Evolutionary conservation across 176 grass and related monocot species (phyloP), one percentile per base, ranked within the genome.

Genomic region (Hordeum marinum): DNA sequence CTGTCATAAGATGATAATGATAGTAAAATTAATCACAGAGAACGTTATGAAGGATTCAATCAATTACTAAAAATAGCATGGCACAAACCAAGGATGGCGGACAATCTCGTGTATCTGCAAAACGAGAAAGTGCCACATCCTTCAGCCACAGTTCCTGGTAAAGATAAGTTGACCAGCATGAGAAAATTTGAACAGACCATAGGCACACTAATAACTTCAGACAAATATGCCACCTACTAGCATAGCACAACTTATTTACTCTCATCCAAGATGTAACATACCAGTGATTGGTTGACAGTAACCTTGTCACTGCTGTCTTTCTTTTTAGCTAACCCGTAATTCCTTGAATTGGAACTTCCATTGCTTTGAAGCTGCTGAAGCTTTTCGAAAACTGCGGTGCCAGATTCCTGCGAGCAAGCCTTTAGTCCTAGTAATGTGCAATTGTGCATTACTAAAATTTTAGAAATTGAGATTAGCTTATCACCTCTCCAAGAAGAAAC

Each of bases 401-500:
- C 90, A 76, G 87, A 85, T 86, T 92, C 88, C 96, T 99, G 91
- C 91, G 75, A 76, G 68, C 45, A 66, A 74, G 83, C 9, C 37
- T 25, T 88, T 89, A 86, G 76, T 82, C 7, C 60, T n/a, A 77
- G 60, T 72, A 37, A 88, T 67, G 63, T 74, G 69, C 82, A 36
- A 5, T 32, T 67, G 63, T 74, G 74, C 76, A 18, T 6, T 43
- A 83, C 6, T 74, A 89, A 50, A 57, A 82, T 54, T 67, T 87
- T 29, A 76, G 41, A 54, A 74, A 8, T 39, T 39, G 41, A 57
- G 42, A 81, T 45, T 71, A 59, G 65, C 62, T 89, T 77, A 66
- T 91, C 83, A 99, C 94, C 96, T 99, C 88, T 68, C 93, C 94
- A 62, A 99, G 96, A 89, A 99, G 93, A 87, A 94, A 94, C 6